A percentile compares a stretch with the other conserved stretches of the same genome.
These are phyloP conservation scores for Amanita rubescens DNA, from an alignment of 768 basidiomycete genomes.

Conservation along the genomic window DNA sequence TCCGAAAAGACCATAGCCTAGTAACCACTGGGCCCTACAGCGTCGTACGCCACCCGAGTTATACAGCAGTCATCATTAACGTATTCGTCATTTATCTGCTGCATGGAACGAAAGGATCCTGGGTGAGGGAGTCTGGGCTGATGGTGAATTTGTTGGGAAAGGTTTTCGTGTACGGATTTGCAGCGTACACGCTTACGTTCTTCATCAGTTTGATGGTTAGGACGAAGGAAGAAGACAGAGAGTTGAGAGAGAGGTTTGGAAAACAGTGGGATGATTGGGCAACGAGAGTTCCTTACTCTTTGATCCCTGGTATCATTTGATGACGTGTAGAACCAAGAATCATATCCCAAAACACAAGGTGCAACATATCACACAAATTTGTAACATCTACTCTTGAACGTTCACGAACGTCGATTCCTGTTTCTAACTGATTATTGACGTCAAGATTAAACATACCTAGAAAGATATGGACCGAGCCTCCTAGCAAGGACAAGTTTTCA, in stretches of 20 bases:
- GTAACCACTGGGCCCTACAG: slow-evolving; percentile 20
- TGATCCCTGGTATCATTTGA: slow-evolving; percentile 25
- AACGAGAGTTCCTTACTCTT: slow-evolving; percentile 22
- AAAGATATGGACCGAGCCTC: too few relatives aligned
- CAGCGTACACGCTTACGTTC: slow-evolving; percentile 17
- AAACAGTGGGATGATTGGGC: slow-evolving; percentile 25
- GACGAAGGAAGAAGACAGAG: slow-evolving; percentile 26
- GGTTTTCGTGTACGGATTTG: slow-evolving; percentile 19
- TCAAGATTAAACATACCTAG: too few relatives aligned
- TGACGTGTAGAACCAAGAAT: too few relatives aligned
- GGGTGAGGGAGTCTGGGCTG: slow-evolving; percentile 26
- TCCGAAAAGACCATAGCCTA: slow-evolving; percentile 22
- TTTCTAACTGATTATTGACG: too few relatives aligned
- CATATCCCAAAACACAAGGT: too few relatives aligned
- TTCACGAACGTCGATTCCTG: too few relatives aligned
- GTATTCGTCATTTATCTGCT: slow-evolving; percentile 19
- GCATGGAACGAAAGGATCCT: slow-evolving; percentile 22
- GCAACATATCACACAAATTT: too few relatives aligned
- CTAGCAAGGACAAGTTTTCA: too few relatives aligned
- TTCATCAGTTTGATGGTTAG: slow-evolving; percentile 20
- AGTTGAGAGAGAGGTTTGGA: slow-evolving; percentile 26
- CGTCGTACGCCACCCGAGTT: slow-evolving; percentile 25
- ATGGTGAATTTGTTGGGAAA: slow-evolving; percentile 17
- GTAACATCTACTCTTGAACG: too few relatives aligned
- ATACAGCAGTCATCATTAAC: slow-evolving; percentile 23